These are phyloP conservation scores for Gremmenia infestans DNA, from an alignment of 2,329 filamentous ascomycete genomes.

Conservation along the genomic window DNA sequence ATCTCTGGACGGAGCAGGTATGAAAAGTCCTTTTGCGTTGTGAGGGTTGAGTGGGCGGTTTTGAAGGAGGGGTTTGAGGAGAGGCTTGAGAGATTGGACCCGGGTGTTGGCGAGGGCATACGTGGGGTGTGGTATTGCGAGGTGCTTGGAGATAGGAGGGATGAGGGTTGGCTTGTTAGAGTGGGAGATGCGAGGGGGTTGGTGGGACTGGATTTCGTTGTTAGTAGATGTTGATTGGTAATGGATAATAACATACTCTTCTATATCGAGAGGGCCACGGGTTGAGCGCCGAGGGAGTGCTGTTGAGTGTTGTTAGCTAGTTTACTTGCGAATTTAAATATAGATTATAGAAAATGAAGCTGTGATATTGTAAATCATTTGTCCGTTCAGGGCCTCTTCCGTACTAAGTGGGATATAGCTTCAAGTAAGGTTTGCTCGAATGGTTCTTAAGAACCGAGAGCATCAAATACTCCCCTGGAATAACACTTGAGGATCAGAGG, in stretches of 20 bases:
- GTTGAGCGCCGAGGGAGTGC: slow-evolving; percentile 59
- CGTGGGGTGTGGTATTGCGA: slow-evolving; percentile 22
- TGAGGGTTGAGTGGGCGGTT: slow-evolving; percentile 23
- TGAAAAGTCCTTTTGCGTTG: slow-evolving; percentile 65
- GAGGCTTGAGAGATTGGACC: slow-evolving; percentile 22
- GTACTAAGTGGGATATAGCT: too few species aligned
- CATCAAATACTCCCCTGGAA: too few species aligned
- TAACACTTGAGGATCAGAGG: too few species aligned
- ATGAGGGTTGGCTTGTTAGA: slow-evolving; percentile 2
- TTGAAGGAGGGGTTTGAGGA: slow-evolving; percentile 22
- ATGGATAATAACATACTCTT: slow-evolving; percentile 55
- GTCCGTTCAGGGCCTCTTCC: not conserved
- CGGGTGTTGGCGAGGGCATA: slow-evolving; percentile 23
- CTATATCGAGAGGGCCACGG: slow-evolving; percentile 70
- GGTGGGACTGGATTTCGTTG: slow-evolving; percentile 11
- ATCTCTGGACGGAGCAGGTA: slow-evolving; percentile 76
- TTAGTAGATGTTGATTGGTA: slow-evolving; percentile 13
- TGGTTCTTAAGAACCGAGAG: too few species aligned
- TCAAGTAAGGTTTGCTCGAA: too few species aligned
- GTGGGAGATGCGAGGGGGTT: slow-evolving; percentile 4
- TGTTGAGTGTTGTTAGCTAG: slow-evolving; percentile 8
- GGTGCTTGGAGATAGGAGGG: slow-evolving; percentile 19
- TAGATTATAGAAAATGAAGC: not conserved
- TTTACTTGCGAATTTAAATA: not conserved
- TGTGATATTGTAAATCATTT: not conserved